Evolutionary conservation across 208 protist genomes (phyloP), one percentile per base, ranked within the genome.

Genomic region (Leishmania braziliensis): DNA sequence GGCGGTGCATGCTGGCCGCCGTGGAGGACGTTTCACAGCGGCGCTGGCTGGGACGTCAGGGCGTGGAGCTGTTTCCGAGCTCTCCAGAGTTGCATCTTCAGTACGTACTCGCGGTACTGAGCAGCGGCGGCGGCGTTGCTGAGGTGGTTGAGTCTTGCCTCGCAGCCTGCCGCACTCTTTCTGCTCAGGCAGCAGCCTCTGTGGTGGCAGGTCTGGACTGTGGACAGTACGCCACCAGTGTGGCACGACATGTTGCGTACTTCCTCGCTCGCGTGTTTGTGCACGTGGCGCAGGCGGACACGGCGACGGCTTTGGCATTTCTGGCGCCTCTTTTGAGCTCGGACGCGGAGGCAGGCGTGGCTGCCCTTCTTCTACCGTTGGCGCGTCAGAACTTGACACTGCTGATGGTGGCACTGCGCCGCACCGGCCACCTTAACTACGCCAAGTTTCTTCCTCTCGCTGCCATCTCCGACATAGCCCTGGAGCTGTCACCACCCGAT

Each of bases 321-420:
- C 66, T 88, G 3, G 39, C 81, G 54, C 54, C 79, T 9, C 75
- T 90, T 54, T 80, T 92, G 20, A 48, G 60, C 12, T 60, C 71
- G 14, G 81, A 75, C 51, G 29, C 81, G 2, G 83, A 86, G 8
- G 74, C 53, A 23, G 54, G 74, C 18, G 56, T 90, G 66, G 86
- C 78, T 43, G 66, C 53, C n/a, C 77, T 85, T 62, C 90, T 97
- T 14, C 81, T 95, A 14, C 92, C 94, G 9, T 69, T 92, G 36
- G 93, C 93, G 5, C 81, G 87, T 16, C 86, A 92, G 62, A 97
- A 97, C 73, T 78, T 97, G 20, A 87, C 86, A 12, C 68, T 95
- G 60, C 76, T 97, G 79, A 82, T 89, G 23, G 79, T 93, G 51
- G 89, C 83, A 0, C 77, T 93, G 36, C 84, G 80, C 18, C 84